Evolutionary conservation across 305 asterid species (phyloP).

Genomic region (Plantago coronopus): DNA sequence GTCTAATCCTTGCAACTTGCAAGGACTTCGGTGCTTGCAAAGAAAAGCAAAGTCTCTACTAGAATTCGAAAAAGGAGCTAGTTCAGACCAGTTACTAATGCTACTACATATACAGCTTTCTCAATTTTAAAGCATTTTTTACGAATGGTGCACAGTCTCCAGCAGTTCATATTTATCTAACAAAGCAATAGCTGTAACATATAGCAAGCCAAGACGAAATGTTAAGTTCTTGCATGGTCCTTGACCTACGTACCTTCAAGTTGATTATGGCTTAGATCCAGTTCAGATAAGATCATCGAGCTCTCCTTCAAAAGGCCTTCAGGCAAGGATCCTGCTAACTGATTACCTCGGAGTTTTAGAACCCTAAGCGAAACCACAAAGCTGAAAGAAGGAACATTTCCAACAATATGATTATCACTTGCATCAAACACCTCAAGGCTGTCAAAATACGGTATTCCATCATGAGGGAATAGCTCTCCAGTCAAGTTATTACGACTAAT

Average conservation of each 20-base stretch:
- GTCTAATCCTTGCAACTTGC: no score
- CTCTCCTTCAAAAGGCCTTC: constrained; percentile 74
- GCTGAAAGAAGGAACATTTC: constrained; percentile 69
- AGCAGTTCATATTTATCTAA: background rate
- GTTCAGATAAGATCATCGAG: constrained; percentile 71
- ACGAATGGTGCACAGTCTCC: background rate
- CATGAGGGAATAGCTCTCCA: constrained; percentile 76
- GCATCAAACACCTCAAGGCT: constrained; percentile 78
- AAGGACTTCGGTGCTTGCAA: no score
- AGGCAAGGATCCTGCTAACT: constrained; percentile 69
- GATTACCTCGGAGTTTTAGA: constrained; percentile 55
- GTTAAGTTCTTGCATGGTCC: background rate
- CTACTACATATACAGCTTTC: background rate
- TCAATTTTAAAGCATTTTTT: background rate
- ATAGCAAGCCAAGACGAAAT: background rate
- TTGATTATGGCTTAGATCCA: constrained; percentile 78
- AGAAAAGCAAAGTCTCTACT: no score
- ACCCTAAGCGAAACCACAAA: constrained; percentile 67
- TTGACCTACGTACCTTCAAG: constrained; percentile 52
- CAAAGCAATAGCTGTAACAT: no score
- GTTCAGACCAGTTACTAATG: background rate
- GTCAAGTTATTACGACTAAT: constrained; percentile 57
- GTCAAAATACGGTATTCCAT: constrained; percentile 79
- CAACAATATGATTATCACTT: constrained; percentile 49
- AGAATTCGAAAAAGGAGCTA: no score